These are phyloP conservation scores for Alternaria ventricosa DNA, from an alignment of 2,329 filamentous ascomycete genomes.

Conservation along the genomic window DNA sequence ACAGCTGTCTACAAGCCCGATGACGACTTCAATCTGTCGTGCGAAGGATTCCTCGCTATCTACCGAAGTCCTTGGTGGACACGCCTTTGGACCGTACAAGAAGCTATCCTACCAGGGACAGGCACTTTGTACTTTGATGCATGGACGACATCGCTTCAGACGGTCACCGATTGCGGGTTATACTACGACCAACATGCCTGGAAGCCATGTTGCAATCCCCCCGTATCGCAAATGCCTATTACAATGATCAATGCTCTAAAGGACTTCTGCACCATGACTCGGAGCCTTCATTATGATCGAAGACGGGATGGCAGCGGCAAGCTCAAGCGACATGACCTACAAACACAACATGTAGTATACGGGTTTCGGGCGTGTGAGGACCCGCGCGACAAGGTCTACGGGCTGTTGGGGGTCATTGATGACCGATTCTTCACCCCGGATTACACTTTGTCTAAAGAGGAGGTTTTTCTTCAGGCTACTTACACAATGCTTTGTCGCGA, in stretches of 20 bases:
- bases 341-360: neutral
- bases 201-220: neutral
- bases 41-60: neutral
- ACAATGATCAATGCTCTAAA: neutral
- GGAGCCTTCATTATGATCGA: neutral
- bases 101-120: neutral
- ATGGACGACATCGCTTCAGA: neutral
- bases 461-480: neutral
- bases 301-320: neutral
- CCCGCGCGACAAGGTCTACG: neutral
- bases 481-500: neutral
- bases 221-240: neutral
- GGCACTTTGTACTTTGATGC: neutral
- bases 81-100: neutral
- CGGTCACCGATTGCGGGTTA: neutral
- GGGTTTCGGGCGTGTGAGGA: neutral
- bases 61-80: neutral
- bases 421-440: neutral
- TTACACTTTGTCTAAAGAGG: neutral
- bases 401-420: neutral
- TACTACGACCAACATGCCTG: neutral
- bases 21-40: neutral
- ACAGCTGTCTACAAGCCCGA: neutral
- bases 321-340: neutral
- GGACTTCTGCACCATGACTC: neutral